A percentile compares a stretch with the other conserved stretches of the same genome.
These are phyloP conservation scores for Venturia effusa DNA, from an alignment of 2,329 filamentous ascomycete species.

Conservation along the genomic window DNA sequence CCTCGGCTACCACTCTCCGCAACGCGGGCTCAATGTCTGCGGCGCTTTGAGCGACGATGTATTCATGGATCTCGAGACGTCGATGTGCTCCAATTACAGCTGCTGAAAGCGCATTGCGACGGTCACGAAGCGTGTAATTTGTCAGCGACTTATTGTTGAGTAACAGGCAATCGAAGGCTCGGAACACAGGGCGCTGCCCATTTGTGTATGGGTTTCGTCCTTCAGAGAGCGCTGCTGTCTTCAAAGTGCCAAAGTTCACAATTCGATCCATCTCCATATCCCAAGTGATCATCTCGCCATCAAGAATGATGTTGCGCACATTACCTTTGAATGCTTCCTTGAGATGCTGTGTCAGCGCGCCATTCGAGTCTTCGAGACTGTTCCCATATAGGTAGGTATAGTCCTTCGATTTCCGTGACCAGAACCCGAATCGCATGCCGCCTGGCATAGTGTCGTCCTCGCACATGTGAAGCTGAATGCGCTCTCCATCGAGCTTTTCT, in stretches of 20 bases:
- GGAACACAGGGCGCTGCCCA: conserved; percentile 65
- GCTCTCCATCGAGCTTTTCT: conserved; percentile 92
- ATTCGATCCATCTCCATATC: conserved; percentile 76
- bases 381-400: conserved; percentile 91
- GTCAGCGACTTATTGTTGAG: conserved; percentile 75
- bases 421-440: conserved; percentile 70
- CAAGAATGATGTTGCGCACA: conserved; percentile 79
- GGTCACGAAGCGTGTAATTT: conserved; percentile 70
- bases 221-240: conserved; percentile 66
- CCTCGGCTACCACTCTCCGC: conserved; percentile 72
- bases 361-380: conserved; percentile 60
- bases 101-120: conserved; percentile 61
- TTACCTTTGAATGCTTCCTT: conserved; percentile 63
- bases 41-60: conserved; percentile 53
- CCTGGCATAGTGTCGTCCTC: conserved; percentile 57
- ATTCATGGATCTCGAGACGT: conserved; percentile 72
- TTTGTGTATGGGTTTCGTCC: conserved; percentile 56
- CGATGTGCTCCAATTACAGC: conserved; percentile 61
- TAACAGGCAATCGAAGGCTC: conserved; percentile 84
- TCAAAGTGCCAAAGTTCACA: conserved; percentile 83
- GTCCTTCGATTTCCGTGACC: conserved; percentile 92
- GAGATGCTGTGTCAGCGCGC: conserved; percentile 70
- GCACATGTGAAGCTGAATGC: conserved; percentile 92
- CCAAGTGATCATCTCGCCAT: conserved; percentile 99
- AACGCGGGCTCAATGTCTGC: conserved; percentile 70